Conservation (phyloP, 208 protist species). For the Strigomonas oncopelti region DNA sequence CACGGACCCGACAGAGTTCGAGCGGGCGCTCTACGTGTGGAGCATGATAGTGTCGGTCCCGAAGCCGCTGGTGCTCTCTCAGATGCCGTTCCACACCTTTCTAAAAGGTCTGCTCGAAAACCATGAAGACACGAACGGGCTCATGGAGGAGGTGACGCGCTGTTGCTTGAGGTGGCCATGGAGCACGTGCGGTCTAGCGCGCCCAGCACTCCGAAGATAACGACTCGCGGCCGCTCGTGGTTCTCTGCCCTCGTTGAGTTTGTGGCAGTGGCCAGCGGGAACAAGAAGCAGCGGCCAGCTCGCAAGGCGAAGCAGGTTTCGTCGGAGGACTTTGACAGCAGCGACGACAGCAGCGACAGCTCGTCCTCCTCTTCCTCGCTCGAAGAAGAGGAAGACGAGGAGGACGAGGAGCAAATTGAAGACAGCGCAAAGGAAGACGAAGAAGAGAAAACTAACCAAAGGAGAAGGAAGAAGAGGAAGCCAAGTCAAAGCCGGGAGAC, state of each 20-base stretch:
- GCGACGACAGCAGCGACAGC: neutral
- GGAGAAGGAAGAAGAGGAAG: slow-evolving; percentile 7
- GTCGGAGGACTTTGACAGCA: slow-evolving; percentile 7
- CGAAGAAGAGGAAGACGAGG: slow-evolving; percentile 30
- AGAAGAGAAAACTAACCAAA: slow-evolving; percentile 4
- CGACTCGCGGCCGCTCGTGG: slow-evolving; percentile 69
- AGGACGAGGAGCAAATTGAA: slow-evolving; percentile 25
- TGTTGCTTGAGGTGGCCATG: slow-evolving; percentile 56
- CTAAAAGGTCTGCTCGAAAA: slow-evolving; percentile 56
- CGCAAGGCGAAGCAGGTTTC: slow-evolving; percentile 16
- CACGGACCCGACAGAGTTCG: slow-evolving; percentile 36
- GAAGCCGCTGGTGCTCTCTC: slow-evolving; percentile 51
- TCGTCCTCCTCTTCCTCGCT: slow-evolving; percentile 1
- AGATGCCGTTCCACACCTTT: slow-evolving; percentile 79
- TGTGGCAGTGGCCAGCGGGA: slow-evolving; percentile 67
- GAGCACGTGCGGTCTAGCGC: slow-evolving; percentile 44
- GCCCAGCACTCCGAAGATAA: slow-evolving; percentile 42
- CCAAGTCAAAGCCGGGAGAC: slow-evolving; percentile 13
- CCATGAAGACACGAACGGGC: slow-evolving; percentile 58
- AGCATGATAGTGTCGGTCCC: slow-evolving; percentile 69
- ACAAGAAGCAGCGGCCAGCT: slow-evolving; percentile 55
- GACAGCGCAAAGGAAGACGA: slow-evolving; percentile 17
- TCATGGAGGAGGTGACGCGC: slow-evolving; percentile 79
- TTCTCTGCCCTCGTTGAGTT: slow-evolving; percentile 78
- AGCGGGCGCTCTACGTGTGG: slow-evolving; percentile 79